A percentile compares a stretch with the other conserved stretches of the same genome.
Evolutionary conservation across 306 rosid genomes (phyloP).

Genomic region (Adenanthera pavonina): DNA sequence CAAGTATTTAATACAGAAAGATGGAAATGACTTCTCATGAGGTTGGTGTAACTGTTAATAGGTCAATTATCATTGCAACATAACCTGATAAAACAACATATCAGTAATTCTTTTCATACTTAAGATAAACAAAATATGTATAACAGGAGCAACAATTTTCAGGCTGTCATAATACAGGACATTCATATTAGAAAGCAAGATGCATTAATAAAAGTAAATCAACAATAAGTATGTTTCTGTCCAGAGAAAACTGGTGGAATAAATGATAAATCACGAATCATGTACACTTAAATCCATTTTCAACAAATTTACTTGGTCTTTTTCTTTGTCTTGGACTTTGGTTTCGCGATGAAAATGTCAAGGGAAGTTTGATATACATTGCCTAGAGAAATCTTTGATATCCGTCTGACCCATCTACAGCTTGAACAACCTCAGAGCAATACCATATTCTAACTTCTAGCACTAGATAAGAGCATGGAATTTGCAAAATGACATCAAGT

Average conservation of each 20-base stretch:
- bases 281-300: constrained; percentile 16
- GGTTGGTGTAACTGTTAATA: no score
- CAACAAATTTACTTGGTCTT: constrained; percentile 7
- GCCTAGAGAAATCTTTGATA: constrained; percentile 12
- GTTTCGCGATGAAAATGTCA: not conserved
- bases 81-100: no score
- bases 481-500: constrained; percentile 11
- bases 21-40: no score
- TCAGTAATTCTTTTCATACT: no score
- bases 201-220: not conserved
- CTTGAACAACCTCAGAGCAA: constrained; percentile 12
- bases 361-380: constrained; percentile 11
- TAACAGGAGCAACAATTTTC: not conserved
- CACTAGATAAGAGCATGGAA: constrained; percentile 20
- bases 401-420: not conserved
- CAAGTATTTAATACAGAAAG: no score
- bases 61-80: no score
- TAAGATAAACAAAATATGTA: no score
- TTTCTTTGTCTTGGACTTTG: not conserved
- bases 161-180: not conserved
- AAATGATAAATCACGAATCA: not conserved
- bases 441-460: constrained; percentile 25
- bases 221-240: not conserved
- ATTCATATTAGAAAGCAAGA: no score
- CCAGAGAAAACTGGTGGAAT: not conserved